Base-by-base conservation (phyloP, 1,284 basidiomycete species). In the Ganoderma lingzhi region DNA sequence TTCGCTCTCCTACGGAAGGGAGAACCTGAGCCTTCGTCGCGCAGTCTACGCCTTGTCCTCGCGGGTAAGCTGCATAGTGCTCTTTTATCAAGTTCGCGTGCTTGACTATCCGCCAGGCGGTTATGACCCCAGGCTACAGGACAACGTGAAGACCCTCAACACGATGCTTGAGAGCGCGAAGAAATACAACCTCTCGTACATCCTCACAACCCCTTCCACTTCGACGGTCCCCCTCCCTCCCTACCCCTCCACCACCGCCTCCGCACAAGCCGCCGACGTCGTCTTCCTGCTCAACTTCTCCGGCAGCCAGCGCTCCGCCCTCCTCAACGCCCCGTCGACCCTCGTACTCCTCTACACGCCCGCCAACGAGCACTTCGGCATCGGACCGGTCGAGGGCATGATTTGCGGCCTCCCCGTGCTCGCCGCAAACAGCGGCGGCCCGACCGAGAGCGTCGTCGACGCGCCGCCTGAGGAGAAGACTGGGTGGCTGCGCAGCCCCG, bases 381-480 rank as follows among this genome's bases (percentile, higher is more conserved):
- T 99, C 75, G 97, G 94, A 0, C 97, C 97, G 0, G 88, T 99
- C 6, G 98, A 99, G 80, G 97, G 91, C 0, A 98, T 99, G 96
- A 88, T 92, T 2, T 96, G 93, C 71, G 95, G 96, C 1, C 79
- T 99, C 0, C 96, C 96, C 0, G 94, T 99, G 0, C 81, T 99
- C 6, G 96, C 96, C 0, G 95, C 93, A 74, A 85, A 96, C 79
- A 93, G 88, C 63, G 97, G 98, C 42, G 97, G 97, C 0, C 97
- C 98, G 1, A 93, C 90, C 0, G 97, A 99, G 82, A 97, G 93
- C 59, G 83, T 98, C 28, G 80, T 96, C 12, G 88, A 93, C 76
- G 80, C 84, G 1, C 78, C 82, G 44, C 39, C 80, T 71, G 65
- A 77, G 23, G 51, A 78, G 72, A 82, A 82, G 28, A 88, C 92